phyloP scores from a whole-genome alignment of 2,329 filamentous ascomycete species.

The Coniella lustricola region DNA sequence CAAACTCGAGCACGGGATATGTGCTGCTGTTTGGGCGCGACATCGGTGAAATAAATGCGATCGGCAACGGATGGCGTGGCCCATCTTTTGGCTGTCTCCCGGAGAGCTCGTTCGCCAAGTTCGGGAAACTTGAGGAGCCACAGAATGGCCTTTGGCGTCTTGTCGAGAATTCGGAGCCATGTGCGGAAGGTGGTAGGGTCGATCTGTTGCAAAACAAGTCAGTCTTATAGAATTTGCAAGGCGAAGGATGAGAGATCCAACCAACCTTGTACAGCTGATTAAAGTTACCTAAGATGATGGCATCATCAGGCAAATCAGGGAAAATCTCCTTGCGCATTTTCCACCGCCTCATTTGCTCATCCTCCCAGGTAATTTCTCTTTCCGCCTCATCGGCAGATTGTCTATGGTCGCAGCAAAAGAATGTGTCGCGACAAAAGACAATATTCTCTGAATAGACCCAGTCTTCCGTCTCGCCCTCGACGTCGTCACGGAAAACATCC shows the following conservation, averaged over 20 bases:
- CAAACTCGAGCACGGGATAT: conserved; percentile 87
- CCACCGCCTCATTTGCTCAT: conserved; percentile 79
- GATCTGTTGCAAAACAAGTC: too few species aligned
- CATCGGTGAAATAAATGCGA: conserved; percentile 90
- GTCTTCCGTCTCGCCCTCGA: conserved; percentile 60
- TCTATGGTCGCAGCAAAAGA: conserved; percentile 96
- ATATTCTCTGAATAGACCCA: conserved; percentile 98
- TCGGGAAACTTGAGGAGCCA: conserved; percentile 98
- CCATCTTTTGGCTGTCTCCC: conserved; percentile 74
- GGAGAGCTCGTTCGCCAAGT: conserved; percentile 78
- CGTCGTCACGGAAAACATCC: conserved; percentile 61
- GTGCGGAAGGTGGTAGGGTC: conserved; percentile 93
- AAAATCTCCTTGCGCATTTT: conserved; percentile 90
- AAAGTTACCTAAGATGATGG: conserved; percentile 92
- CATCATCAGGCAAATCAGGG: conserved; percentile 71
- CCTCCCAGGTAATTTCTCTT: conserved; percentile 65
- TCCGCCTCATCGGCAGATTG: conserved; percentile 76
- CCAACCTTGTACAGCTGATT: conserved; percentile 96
- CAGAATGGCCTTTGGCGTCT: conserved; percentile 78
- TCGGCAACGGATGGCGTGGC: conserved; percentile 70
- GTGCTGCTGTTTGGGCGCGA: conserved; percentile 89
- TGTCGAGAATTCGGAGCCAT: conserved; percentile 85
- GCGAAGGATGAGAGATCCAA: conserved; percentile 1
- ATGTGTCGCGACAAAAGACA: conserved; percentile 87
- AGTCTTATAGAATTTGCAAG: too few species aligned